phyloP scores from a whole-genome alignment of 176 grass and related monocot genomes.

The Musa acuminata region DNA sequence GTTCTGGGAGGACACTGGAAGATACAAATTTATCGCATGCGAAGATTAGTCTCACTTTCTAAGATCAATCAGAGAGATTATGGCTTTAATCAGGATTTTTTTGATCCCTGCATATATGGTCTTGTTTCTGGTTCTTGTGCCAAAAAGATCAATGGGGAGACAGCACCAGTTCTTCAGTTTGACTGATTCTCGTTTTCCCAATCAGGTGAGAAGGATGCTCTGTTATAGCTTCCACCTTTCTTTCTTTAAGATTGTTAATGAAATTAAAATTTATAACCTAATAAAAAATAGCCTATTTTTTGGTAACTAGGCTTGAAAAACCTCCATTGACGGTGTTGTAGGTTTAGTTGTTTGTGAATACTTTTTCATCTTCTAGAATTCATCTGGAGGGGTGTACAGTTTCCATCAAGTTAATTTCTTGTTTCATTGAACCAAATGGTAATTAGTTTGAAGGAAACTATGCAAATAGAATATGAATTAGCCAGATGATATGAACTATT shows the following conservation, averaged over 20 bases:
- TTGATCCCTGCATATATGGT: background rate
- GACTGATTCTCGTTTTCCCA: background rate
- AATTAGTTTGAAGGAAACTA: background rate
- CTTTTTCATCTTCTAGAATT: background rate
- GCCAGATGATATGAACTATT: too few relatives aligned
- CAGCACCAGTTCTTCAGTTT: background rate
- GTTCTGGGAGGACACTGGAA: background rate
- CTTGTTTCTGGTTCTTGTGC: conserved; percentile 3
- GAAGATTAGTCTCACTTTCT: background rate
- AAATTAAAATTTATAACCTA: too few relatives aligned
- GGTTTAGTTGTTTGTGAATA: background rate
- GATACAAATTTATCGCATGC: background rate
- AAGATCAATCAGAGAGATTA: background rate
- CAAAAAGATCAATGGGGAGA: background rate
- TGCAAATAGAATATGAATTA: too few relatives aligned
- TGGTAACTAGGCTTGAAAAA: too few relatives aligned
- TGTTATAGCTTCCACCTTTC: background rate
- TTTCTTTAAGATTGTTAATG: background rate
- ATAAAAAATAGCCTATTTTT: too few relatives aligned
- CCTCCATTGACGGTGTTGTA: background rate
- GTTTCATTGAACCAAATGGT: background rate
- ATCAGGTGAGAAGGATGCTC: background rate
- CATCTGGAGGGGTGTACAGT: background rate
- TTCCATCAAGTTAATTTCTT: background rate
- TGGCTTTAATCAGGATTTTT: background rate